phyloP scores from a whole-genome alignment of 129 eudicot species.

The Scalesia atractyloides region DNA sequence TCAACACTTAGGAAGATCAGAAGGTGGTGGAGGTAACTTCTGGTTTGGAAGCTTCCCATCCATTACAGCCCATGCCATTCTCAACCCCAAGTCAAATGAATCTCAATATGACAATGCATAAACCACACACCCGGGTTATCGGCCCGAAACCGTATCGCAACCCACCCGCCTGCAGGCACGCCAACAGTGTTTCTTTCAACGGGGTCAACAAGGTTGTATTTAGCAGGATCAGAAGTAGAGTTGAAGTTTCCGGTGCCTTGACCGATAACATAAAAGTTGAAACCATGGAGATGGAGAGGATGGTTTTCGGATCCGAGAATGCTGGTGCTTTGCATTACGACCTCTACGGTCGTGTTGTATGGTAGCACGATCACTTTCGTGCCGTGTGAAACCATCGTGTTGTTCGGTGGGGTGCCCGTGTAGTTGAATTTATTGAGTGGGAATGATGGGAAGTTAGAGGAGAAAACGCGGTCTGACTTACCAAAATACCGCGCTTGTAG shows the following conservation, averaged over 20 bases:
- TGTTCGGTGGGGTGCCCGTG: slow-evolving; percentile 63
- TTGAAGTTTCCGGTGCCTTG: slow-evolving; percentile 70
- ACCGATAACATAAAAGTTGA: slow-evolving; percentile 58
- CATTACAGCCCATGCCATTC: slow-evolving; percentile 61
- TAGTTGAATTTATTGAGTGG: slow-evolving; percentile 51
- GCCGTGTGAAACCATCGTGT: slow-evolving; percentile 59
- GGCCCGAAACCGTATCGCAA: slow-evolving; percentile 55
- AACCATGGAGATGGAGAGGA: slow-evolving; percentile 57
- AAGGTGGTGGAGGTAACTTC: slow-evolving; percentile 66
- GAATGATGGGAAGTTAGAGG: slow-evolving; percentile 44
- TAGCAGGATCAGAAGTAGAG: slow-evolving; percentile 43
- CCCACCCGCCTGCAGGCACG: slow-evolving; percentile 68
- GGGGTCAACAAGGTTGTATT: slow-evolving; percentile 56
- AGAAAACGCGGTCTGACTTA: slow-evolving; percentile 41
- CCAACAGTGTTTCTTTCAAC: slow-evolving; percentile 66
- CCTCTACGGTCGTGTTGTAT: slow-evolving; percentile 57
- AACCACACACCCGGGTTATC: slow-evolving; percentile 75
- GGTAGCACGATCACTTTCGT: slow-evolving; percentile 57
- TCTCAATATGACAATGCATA: slow-evolving; percentile 72
- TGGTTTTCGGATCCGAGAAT: slow-evolving; percentile 46
- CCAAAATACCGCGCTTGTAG: slow-evolving; percentile 58
- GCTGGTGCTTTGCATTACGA: slow-evolving; percentile 64
- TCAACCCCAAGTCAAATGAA: slow-evolving; percentile 63
- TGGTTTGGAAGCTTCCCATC: slow-evolving; percentile 63
- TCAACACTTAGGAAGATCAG: slow-evolving; percentile 66